These are phyloP conservation scores for Ogataea neopini DNA, from an alignment of 805 yeast species.

Conservation along the genomic window DNA sequence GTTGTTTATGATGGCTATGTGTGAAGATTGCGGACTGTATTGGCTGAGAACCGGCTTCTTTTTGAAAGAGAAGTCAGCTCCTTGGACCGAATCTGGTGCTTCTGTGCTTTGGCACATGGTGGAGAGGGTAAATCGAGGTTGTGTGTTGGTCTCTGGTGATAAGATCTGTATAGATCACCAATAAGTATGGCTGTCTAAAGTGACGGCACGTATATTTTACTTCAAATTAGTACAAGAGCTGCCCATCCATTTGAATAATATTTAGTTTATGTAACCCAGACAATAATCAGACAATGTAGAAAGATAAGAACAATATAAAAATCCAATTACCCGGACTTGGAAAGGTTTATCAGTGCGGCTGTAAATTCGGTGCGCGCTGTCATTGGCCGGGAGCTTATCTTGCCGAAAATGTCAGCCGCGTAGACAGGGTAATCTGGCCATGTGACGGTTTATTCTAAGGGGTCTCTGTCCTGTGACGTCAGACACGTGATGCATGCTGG, in stretches of 20 bases:
- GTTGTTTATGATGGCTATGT: slow-evolving; percentile 29
- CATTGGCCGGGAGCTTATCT: slow-evolving; percentile 2
- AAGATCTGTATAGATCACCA: not conserved
- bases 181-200: not conserved
- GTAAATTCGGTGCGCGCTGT: not conserved
- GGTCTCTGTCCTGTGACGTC: too few species aligned
- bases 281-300: not conserved
- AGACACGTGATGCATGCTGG: too few species aligned
- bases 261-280: not conserved
- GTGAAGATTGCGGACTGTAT: slow-evolving; percentile 26
- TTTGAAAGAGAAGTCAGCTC: slow-evolving; percentile 30
- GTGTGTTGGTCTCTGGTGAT: not conserved
- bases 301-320: slow-evolving; percentile 1
- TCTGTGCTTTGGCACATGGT: slow-evolving; percentile 2
- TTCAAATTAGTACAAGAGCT: not conserved
- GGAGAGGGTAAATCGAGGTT: not conserved
- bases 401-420: not conserved
- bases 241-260: not conserved
- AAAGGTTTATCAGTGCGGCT: slow-evolving; percentile 1
- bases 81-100: not conserved
- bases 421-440: not conserved
- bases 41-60: slow-evolving; percentile 30
- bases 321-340: not conserved
- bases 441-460: too few species aligned
- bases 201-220: not conserved